phyloP scores from a whole-genome alignment of 768 basidiomycete species.

The Amanita phalloides region DNA sequence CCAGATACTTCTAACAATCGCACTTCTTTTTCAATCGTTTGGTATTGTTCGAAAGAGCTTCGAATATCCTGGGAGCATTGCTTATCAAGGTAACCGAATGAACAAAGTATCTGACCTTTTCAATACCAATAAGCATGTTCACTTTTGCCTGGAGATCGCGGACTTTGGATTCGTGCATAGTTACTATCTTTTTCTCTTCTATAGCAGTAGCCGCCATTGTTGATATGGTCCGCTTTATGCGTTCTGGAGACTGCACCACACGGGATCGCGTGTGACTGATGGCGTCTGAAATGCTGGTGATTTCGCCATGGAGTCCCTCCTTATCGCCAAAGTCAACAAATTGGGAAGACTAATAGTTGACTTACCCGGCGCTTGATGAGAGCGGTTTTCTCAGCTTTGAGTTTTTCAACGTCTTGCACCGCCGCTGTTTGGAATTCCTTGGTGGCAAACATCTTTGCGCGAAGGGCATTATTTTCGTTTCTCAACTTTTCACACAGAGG shows the following conservation, averaged over 20 bases:
- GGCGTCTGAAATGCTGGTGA: constrained; percentile 44
- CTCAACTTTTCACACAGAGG: constrained; percentile 52
- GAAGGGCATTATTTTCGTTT: constrained; percentile 49
- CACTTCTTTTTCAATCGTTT: constrained; percentile 60
- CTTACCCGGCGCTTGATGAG: constrained; percentile 55
- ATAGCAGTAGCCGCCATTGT: constrained; percentile 59
- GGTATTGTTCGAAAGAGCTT: constrained; percentile 64
- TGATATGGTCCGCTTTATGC: constrained; percentile 73
- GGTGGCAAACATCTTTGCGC: constrained; percentile 56
- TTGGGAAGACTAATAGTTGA: constrained; percentile 1
- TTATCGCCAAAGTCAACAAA: constrained; percentile 12
- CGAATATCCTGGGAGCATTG: constrained; percentile 49
- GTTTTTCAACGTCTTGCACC: constrained; percentile 54
- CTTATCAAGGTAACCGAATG: constrained; percentile 2
- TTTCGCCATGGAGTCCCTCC: constrained; percentile 56
- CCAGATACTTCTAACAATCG: constrained; percentile 49
- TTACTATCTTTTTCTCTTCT: constrained; percentile 62
- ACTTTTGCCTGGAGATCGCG: constrained; percentile 72
- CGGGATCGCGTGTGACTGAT: constrained; percentile 58
- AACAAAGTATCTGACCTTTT: constrained; percentile 40
- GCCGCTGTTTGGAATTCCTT: constrained; percentile 52
- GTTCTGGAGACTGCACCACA: constrained; percentile 87
- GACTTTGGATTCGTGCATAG: constrained; percentile 59
- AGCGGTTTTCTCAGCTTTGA: constrained; percentile 61
- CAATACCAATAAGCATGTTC: constrained; percentile 57